These are phyloP conservation scores for Guadua angustifolia DNA, from an alignment of 176 grass and related monocot genomes.

Conservation along the genomic window DNA sequence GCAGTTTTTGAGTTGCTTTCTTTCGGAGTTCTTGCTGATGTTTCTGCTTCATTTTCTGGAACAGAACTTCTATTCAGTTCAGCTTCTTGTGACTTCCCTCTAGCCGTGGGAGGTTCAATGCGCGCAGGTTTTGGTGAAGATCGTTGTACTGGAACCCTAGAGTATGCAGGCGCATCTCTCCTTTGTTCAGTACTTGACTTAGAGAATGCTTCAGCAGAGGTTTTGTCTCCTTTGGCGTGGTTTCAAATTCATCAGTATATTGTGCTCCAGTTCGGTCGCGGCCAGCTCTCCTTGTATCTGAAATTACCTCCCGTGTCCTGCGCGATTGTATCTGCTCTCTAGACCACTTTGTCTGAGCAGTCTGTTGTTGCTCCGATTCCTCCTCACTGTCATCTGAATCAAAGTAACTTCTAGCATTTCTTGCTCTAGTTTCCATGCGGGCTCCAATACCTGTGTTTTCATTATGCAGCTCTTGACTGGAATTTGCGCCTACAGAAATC, in stretches of 20 bases:
- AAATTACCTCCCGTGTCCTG: conserved; percentile 55
- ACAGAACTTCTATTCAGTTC: conserved; percentile 24
- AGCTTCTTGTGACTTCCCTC: conserved; percentile 42
- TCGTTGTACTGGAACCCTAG: conserved; percentile 41
- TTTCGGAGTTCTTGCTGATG: conserved; percentile 32
- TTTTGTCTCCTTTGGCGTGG: conserved; percentile 30
- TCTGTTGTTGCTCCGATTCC: conserved; percentile 37
- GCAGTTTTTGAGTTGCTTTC: conserved; percentile 40
- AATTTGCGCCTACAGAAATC: conserved; percentile 41
- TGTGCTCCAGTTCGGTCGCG: conserved; percentile 22
- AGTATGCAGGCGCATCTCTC: conserved; percentile 29
- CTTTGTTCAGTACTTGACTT: conserved; percentile 29
- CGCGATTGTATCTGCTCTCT: conserved; percentile 61
- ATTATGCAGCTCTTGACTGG: conserved; percentile 25
- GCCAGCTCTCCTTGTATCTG: conserved; percentile 46
- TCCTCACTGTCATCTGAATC: conserved; percentile 55
- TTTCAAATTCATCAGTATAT: conserved; percentile 37
- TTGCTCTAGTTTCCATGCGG: conserved; percentile 42
- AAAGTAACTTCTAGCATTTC: conserved; percentile 43
- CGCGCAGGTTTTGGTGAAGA: conserved; percentile 48
- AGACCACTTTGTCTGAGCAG: conserved; percentile 38
- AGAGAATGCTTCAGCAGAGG: conserved; percentile 7
- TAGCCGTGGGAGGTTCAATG: conserved; percentile 31
- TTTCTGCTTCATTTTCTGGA: conserved; percentile 44
- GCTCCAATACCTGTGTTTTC: conserved; percentile 38